Conservation (phyloP, 768 basidiomycete genomes). For the Lactarius trivialis region DNA sequence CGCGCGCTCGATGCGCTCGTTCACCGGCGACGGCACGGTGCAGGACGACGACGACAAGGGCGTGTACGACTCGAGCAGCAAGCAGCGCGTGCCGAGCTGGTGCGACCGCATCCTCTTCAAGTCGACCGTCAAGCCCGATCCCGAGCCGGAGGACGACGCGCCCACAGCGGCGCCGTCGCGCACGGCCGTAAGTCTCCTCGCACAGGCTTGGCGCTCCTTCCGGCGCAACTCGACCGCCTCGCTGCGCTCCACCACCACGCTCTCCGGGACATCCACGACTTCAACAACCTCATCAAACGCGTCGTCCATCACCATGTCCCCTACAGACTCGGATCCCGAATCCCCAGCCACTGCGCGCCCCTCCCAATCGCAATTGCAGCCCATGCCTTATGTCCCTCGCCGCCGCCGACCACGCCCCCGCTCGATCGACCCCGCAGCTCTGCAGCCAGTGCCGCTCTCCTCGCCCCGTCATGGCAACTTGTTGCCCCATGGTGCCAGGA, state of each 20-base stretch:
- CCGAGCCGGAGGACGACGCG: constrained; percentile 37
- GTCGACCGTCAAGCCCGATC: constrained; percentile 50
- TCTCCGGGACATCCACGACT: not conserved
- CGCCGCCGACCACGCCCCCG: constrained; percentile 15
- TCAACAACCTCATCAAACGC: not conserved
- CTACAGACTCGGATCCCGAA: not conserved
- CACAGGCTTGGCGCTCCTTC: constrained; percentile 24
- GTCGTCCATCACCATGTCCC: not conserved
- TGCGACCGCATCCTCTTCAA: constrained; percentile 85
- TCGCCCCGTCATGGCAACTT: not conserved
- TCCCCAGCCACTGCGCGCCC: not conserved
- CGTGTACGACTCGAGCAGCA: constrained; percentile 75
- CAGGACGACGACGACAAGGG: constrained; percentile 44
- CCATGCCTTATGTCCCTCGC: constrained; percentile 10
- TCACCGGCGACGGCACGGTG: constrained; percentile 31
- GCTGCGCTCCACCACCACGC: constrained; percentile 3
- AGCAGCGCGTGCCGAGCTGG: constrained; percentile 83
- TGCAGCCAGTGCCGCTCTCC: not conserved
- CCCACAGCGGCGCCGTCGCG: constrained; percentile 27
- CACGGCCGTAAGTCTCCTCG: constrained; percentile 19
- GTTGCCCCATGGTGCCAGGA: not conserved
- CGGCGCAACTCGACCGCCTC: constrained; percentile 13
- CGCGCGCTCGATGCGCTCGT: constrained; percentile 10
- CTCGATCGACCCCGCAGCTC: constrained; percentile 13
- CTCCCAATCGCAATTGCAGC: not conserved